Conservation (phyloP, 2,329 filamentous ascomycete genomes). For the Helotiales sp. region DNA sequence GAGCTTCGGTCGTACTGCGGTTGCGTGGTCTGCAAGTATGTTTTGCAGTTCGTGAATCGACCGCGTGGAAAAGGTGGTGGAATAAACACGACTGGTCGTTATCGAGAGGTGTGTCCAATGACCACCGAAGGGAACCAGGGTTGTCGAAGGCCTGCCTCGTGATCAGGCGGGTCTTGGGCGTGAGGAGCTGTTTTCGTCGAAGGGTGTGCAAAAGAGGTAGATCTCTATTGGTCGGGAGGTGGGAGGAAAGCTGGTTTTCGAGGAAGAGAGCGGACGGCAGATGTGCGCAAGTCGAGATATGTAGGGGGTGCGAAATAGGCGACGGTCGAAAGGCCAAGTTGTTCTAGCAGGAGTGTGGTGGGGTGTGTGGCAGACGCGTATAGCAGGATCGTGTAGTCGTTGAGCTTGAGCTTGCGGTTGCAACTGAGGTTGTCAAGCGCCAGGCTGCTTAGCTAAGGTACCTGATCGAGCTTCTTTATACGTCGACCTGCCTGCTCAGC, state of each 20-base stretch:
- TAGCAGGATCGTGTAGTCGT: slow-evolving; percentile 2
- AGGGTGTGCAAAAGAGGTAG: slow-evolving; percentile 17
- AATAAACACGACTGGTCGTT: slow-evolving; percentile 30
- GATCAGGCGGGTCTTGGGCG: slow-evolving; percentile 23
- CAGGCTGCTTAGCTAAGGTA: too few species aligned
- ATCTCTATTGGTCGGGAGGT: slow-evolving; percentile 20
- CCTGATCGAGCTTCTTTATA: too few species aligned
- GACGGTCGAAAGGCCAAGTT: slow-evolving; percentile 6
- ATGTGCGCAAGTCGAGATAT: slow-evolving; percentile 4
- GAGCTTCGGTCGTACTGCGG: slow-evolving; percentile 16
- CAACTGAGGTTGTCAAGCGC: not conserved
- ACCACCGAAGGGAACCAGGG: slow-evolving; percentile 28
- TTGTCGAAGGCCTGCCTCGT: slow-evolving; percentile 27
- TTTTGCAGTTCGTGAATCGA: slow-evolving; percentile 33
- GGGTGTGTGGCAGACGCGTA: slow-evolving; percentile 1
- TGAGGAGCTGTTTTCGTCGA: slow-evolving; percentile 11
- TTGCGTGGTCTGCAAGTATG: slow-evolving; percentile 32
- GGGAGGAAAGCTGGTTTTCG: slow-evolving; percentile 8
- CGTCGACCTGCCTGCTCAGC: too few species aligned
- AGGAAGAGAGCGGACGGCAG: slow-evolving; percentile 3
- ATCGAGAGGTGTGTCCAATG: slow-evolving; percentile 33
- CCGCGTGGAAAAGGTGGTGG: slow-evolving; percentile 28
- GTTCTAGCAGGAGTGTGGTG: not conserved
- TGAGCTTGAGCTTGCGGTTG: not conserved
- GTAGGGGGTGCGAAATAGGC: slow-evolving; percentile 5